A percentile compares a stretch with the other conserved stretches of the same genome.
phyloP scores from a whole-genome alignment of 2,329 filamentous ascomycete species.

The Sporothrix pallida region DNA sequence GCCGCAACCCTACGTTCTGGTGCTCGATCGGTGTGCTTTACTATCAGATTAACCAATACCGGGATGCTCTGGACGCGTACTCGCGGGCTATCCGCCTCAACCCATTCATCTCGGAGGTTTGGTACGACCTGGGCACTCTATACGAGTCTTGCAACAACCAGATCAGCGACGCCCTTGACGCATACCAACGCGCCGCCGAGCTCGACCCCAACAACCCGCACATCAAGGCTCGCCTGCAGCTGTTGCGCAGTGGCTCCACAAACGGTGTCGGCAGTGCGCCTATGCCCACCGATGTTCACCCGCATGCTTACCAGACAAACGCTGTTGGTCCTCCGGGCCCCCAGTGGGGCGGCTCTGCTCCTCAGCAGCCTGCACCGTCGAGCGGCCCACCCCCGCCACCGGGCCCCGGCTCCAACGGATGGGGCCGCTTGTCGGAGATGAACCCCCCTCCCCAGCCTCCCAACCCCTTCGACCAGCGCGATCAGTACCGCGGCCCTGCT shows the following conservation, averaged over 20 bases:
- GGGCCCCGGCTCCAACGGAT: conserved; percentile 61
- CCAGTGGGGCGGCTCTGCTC: conserved; percentile 81
- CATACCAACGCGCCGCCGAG: conserved; percentile 92
- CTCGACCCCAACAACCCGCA: conserved; percentile 91
- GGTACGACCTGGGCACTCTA: conserved; percentile 96
- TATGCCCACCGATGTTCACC: conserved; percentile 94
- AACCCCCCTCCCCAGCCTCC: conserved; percentile 75
- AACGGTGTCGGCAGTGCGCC: conserved; percentile 76
- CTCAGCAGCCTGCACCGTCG: conserved; percentile 52
- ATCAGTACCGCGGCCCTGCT: conserved; percentile 66
- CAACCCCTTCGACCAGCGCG: conserved; percentile 81
- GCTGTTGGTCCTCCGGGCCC: conserved; percentile 84
- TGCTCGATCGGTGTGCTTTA: conserved; percentile 98
- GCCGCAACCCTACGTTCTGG: conserved; percentile 98
- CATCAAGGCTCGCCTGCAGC: conserved; percentile 91
- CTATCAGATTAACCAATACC: conserved; percentile 99
- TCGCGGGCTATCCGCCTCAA: conserved; percentile 95
- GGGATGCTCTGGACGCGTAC: conserved; percentile 96
- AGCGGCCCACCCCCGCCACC: conserved; percentile 64
- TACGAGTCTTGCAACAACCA: conserved; percentile 99
- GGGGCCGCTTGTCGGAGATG: conserved; percentile 76
- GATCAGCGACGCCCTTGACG: conserved; percentile 92
- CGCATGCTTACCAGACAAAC: conserved; percentile 87
- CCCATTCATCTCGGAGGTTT: conserved; percentile 97
- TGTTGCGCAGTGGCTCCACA: conserved; percentile 81